Evolutionary conservation across 768 basidiomycete species (phyloP), one percentile per base, ranked within the genome.

Genomic region (Lactarius trivialis): DNA sequence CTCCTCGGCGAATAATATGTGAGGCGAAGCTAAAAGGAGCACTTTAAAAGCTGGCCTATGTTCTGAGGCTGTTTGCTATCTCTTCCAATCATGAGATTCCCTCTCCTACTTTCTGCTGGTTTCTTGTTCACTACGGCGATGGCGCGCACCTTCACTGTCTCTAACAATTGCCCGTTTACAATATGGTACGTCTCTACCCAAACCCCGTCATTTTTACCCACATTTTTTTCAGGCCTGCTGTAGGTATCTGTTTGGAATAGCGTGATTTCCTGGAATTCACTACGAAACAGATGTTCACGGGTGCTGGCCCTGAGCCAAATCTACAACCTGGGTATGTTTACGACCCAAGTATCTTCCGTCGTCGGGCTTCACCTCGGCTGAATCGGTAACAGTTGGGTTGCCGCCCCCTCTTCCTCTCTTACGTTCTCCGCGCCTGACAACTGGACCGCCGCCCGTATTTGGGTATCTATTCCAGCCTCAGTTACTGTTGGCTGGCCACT

Each of bases 101-200:
- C 45, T 57, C 45, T 34, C 33, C 12, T 49, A 28, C 56, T 57
- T 57, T 49, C 56, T 57, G 56, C 30, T 12, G 24, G 21, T 17
- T 33, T n/a, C 11, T 26, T 33, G 1, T 34, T 28, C 11, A 33
- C 32, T 17, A n/a, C 12, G 21, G 26, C 28, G 14, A 32, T 45
- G 53, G 72, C 63, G 19, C 68, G 69, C 30, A 74, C 71, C 19
- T 75, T 78, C 67, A 77, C 74, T 0, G 76, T 78, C n/a, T 70
- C 70, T 70, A 79, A 79, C 65, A 71, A 66, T 43, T 78, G 77
- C 65, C 73, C 75, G 2, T 78, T 75, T 70, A 77, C 77, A 4
- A 73, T 77, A 54, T 78, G 77, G 77, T 76, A 55, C 26, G 70
- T 63, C 14, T 50, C 21, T 56, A 36, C 32, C 37, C n/a, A n/a